phyloP scores from a whole-genome alignment of 2,329 filamentous ascomycete genomes.

The Blastomyces silverae region DNA sequence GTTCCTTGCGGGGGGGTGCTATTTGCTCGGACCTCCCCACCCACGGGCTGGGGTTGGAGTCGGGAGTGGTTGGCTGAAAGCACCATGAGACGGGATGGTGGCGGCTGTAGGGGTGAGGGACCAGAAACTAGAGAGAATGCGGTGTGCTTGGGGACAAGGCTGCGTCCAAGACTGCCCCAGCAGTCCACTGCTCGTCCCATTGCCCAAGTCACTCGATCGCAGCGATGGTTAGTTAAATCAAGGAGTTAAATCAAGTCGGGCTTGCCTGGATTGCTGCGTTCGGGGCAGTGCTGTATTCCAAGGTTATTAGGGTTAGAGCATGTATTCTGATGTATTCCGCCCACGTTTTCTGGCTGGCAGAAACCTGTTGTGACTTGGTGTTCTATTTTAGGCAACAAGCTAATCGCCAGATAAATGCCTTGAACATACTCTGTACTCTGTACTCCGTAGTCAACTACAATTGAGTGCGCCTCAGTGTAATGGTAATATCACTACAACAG shows the following conservation, averaged over 20 bases:
- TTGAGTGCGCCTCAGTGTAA: too few relatives aligned
- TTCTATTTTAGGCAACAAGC: too few relatives aligned
- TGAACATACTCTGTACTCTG: too few relatives aligned
- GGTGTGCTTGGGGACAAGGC: neutral
- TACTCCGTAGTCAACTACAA: too few relatives aligned
- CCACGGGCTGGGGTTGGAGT: neutral
- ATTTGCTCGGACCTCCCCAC: neutral
- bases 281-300: neutral
- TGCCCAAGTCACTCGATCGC: neutral
- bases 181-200: neutral
- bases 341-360: neutral
- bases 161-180: neutral
- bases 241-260: neutral
- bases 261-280: neutral
- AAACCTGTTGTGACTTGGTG: too few relatives aligned
- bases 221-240: too few relatives aligned
- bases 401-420: too few relatives aligned
- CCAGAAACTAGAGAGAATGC: neutral
- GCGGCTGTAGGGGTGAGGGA: neutral
- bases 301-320: neutral
- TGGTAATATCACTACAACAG: too few relatives aligned
- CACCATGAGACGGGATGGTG: neutral
- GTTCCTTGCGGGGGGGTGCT: neutral
- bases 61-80: neutral
- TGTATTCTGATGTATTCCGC: neutral